These are phyloP conservation scores for Fusarium ambrosium DNA, from an alignment of 2,329 filamentous ascomycete species.

Conservation along the genomic window DNA sequence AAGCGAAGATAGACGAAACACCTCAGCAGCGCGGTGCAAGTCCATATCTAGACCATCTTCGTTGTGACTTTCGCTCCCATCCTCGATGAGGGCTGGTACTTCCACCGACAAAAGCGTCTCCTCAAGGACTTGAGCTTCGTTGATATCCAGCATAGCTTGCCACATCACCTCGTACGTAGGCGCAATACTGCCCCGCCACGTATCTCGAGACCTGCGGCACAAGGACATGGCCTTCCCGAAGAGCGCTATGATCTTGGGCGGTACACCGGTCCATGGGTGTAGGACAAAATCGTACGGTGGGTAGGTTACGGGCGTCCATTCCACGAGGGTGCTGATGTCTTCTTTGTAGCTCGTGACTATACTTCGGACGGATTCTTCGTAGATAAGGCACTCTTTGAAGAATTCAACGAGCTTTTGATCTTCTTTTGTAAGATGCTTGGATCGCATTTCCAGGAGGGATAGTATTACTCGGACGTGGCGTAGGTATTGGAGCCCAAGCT, in stretches of 20 bases:
- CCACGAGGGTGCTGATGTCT: slow-evolving; percentile 35
- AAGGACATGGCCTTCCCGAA: slow-evolving; percentile 40
- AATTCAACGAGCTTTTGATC: slow-evolving; percentile 29
- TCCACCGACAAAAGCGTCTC: slow-evolving; percentile 33
- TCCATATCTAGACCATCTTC: slow-evolving; percentile 37
- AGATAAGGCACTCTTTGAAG: slow-evolving; percentile 39
- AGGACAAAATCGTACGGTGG: slow-evolving; percentile 33
- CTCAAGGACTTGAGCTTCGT: slow-evolving; percentile 34
- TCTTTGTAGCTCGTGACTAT: slow-evolving; percentile 37
- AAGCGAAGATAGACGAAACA: slow-evolving; percentile 54
- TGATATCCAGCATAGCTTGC: slow-evolving; percentile 39
- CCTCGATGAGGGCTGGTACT: slow-evolving; percentile 20
- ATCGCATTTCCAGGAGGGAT: slow-evolving; percentile 30
- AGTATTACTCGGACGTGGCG: slow-evolving; percentile 38
- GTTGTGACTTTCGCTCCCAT: not conserved
- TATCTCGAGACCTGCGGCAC: slow-evolving; percentile 36
- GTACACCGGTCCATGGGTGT: slow-evolving; percentile 39
- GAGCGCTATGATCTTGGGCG: slow-evolving; percentile 33
- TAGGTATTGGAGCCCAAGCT: slow-evolving; percentile 38
- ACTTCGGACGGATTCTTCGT: slow-evolving; percentile 37
- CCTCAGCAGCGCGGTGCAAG: slow-evolving; percentile 53
- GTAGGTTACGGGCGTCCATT: slow-evolving; percentile 23
- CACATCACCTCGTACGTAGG: slow-evolving; percentile 40
- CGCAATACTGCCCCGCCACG: slow-evolving; percentile 33
- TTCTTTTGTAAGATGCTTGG: slow-evolving; percentile 18